Evolutionary conservation across 2,329 filamentous ascomycete species (phyloP), one percentile per base, ranked within the genome.

Genomic region (Claviceps arundinis): DNA sequence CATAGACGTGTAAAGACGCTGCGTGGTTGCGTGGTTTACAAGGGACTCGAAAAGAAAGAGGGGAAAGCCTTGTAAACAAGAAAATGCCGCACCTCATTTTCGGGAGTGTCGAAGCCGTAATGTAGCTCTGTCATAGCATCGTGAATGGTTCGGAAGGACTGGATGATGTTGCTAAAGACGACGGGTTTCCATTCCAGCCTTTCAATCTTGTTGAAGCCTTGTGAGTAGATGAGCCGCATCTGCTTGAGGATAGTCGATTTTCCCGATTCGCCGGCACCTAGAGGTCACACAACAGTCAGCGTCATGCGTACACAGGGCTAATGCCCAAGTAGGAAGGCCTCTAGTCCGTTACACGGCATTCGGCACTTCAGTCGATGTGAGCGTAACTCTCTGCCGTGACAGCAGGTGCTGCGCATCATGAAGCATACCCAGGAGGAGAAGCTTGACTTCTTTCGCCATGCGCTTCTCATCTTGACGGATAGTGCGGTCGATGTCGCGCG

Each of bases 201-300:
- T 68, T 97, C 93, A 57, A 81, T 82, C 62, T 87, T 86, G 63
- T 82, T 88, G 72, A 97, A 97, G 49, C 93, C 91, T 68, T 89
- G 84, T 14, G 89, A 83, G 68, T 97, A 93, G 61, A 98, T 96
- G 69, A 98, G 83, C 68, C 91, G 91, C 93, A 98, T 97, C 75
- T 97, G 91, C 74, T 97, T 97, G 58, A 97, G 80, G 54, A 97
- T 90, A 1, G 91, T 97, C 8, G 91, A 96, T 71, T 97, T 97
- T 58, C 91, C 69, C 46, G 69, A 70, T 87, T 97, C 91, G 65
- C 91, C 91, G 62, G 91, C 91, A 68, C 91, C 90, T 96, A 60
- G 57, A 57, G n/a, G 40, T 53, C 52, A 58, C 55, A 50, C 19
- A 38, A 45, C 22, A 26, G 30, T 54, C 43, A 42, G 47, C 37